These are phyloP conservation scores for Pseudognaphalium luteoalbum DNA, from an alignment of 129 eudicot genomes.

Conservation along the genomic window DNA sequence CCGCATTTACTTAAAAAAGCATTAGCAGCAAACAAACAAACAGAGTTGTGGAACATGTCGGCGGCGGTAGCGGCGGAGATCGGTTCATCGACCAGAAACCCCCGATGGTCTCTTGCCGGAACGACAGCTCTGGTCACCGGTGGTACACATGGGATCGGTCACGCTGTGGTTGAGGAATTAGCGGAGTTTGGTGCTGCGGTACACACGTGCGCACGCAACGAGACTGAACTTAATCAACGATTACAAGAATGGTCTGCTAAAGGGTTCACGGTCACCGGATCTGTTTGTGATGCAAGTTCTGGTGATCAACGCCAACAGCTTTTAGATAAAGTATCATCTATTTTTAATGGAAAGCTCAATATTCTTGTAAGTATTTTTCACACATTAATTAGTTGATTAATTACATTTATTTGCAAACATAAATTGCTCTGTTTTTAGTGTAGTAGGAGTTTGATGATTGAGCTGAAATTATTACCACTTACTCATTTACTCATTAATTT, in stretches of 20 bases:
- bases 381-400: not conserved
- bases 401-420: not conserved
- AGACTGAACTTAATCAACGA: slow-evolving; percentile 55
- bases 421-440: not conserved
- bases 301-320: slow-evolving; percentile 58
- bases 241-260: slow-evolving; percentile 69
- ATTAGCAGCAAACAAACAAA: not conserved
- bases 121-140: slow-evolving; percentile 90
- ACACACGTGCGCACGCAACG: slow-evolving; percentile 81
- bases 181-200: slow-evolving; percentile 72
- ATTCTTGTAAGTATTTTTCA: slow-evolving; percentile 58
- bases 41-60: slow-evolving; percentile 1
- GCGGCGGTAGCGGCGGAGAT: slow-evolving; percentile 2
- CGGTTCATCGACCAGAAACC: slow-evolving; percentile 6
- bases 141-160: slow-evolving; percentile 92
- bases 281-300: slow-evolving; percentile 69
- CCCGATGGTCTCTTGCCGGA: slow-evolving; percentile 78
- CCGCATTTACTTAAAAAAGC: not conserved
- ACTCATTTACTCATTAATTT: too few relatives aligned
- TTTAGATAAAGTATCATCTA: slow-evolving; percentile 52
- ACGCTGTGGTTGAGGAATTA: slow-evolving; percentile 82
- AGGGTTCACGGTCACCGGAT: slow-evolving; percentile 69
- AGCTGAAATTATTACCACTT: too few relatives aligned
- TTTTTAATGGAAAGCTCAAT: slow-evolving; percentile 77
- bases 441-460: not conserved